A percentile compares a stretch with the other conserved stretches of the same genome.
Evolutionary conservation across 208 protist species (phyloP).

Genomic region (Trypanosoma vivax): DNA sequence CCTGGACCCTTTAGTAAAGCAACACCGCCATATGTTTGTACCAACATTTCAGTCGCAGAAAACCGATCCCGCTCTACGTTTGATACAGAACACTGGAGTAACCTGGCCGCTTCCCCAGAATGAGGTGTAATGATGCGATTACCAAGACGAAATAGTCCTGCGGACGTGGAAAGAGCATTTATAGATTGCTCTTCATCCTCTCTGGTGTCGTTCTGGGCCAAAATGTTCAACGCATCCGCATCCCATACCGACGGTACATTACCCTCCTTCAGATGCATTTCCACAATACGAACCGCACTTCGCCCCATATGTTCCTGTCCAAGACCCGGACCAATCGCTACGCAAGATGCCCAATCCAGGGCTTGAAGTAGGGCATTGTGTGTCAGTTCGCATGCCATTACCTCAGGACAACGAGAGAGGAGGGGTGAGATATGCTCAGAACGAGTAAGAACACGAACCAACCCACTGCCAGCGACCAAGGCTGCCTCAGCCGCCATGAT

Average conservation of each 20-base stretch:
- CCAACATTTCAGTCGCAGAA: slow-evolving; percentile 32
- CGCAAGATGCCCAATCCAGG: slow-evolving; percentile 40
- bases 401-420: slow-evolving; percentile 70
- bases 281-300: slow-evolving; percentile 16
- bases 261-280: slow-evolving; percentile 24
- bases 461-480: slow-evolving; percentile 45
- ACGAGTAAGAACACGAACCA: slow-evolving; percentile 58
- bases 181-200: not conserved
- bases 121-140: slow-evolving; percentile 73
- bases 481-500: slow-evolving; percentile 74
- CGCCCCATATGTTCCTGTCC: slow-evolving; percentile 34
- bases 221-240: slow-evolving; percentile 64
- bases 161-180: not conserved
- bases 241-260: slow-evolving; percentile 60
- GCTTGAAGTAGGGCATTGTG: slow-evolving; percentile 13
- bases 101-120: slow-evolving; percentile 61
- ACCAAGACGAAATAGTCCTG: slow-evolving; percentile 7
- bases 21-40: slow-evolving; percentile 36
- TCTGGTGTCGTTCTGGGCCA: slow-evolving; percentile 12
- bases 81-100: slow-evolving; percentile 43
- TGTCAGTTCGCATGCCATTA: slow-evolving; percentile 36
- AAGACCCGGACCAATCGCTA: slow-evolving; percentile 67
- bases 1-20: slow-evolving; percentile 78
- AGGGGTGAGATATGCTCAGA: slow-evolving; percentile 48
- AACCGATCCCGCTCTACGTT: slow-evolving; percentile 73